Evolutionary conservation across 2,329 filamentous ascomycete species (phyloP).

Genomic region (Elsinoe arachidis): DNA sequence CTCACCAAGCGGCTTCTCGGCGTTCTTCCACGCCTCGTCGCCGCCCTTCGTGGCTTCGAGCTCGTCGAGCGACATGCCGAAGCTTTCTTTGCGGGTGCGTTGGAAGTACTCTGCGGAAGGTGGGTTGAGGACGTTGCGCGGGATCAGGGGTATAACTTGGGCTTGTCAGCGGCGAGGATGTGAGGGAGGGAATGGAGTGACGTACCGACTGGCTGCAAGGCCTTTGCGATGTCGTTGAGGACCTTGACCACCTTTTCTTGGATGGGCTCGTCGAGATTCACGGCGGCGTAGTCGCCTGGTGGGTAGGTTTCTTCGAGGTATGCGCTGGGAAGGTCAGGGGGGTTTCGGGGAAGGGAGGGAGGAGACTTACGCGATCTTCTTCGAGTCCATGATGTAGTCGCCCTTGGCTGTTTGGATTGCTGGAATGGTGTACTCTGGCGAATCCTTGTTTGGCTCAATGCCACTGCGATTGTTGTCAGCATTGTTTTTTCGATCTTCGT

Average conservation of each 20-base stretch:
- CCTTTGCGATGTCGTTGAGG: constrained; percentile 20
- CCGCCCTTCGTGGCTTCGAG: constrained; percentile 36
- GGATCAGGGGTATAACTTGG: constrained; percentile 43
- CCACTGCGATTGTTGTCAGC: constrained; percentile 26
- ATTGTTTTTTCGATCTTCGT: not conserved
- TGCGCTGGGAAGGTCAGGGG: constrained; percentile 49
- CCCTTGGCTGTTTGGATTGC: constrained; percentile 48
- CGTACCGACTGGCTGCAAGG: not conserved
- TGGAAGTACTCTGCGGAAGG: constrained; percentile 48
- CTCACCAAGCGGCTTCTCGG: constrained; percentile 30
- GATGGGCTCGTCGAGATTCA: constrained; percentile 24
- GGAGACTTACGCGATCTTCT: constrained; percentile 44
- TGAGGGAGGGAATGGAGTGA: not conserved
- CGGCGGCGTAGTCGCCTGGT: not conserved
- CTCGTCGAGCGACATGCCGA: constrained; percentile 48
- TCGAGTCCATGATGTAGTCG: constrained; percentile 56
- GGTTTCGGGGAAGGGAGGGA: not conserved
- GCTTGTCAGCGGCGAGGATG: constrained; percentile 4
- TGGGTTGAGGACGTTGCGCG: constrained; percentile 43
- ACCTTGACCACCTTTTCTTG: constrained; percentile 35
- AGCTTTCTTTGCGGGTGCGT: constrained; percentile 39
- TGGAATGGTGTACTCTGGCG: constrained; percentile 45
- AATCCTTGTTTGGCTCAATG: constrained; percentile 20
- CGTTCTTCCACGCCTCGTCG: constrained; percentile 42
- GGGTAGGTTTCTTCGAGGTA: constrained; percentile 46